Conservation (phyloP, 345 rosid genomes). For the Iberis pinnata region DNA sequence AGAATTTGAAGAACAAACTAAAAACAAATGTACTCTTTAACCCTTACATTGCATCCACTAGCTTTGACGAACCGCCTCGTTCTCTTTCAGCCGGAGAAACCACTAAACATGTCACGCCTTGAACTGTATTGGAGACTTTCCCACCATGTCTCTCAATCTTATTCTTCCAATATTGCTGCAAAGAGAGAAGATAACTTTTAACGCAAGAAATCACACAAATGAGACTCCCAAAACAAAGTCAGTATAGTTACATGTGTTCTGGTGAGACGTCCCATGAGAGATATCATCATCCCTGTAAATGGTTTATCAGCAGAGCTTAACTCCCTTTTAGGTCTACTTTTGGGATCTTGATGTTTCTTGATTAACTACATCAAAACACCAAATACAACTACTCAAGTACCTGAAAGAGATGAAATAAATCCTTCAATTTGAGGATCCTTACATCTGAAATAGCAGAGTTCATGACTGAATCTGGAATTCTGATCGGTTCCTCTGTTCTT, state of each 20-base stretch:
- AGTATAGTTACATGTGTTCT: conserved; percentile 47
- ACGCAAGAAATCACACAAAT: background rate
- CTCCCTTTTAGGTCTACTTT: conserved; percentile 39
- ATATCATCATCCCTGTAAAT: conserved; percentile 55
- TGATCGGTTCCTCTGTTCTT: conserved; percentile 43
- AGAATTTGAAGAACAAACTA: background rate
- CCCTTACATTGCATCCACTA: conserved; percentile 66
- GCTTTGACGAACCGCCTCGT: conserved; percentile 55
- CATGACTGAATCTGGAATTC: conserved; percentile 46
- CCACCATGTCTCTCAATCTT: conserved; percentile 57
- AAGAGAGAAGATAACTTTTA: background rate
- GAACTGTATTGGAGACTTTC: conserved; percentile 43
- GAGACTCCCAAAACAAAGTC: background rate
- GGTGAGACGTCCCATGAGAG: conserved; percentile 60
- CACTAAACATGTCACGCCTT: conserved; percentile 59
- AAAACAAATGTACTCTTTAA: background rate
- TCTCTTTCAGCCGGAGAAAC: conserved; percentile 56
- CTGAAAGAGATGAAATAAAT: background rate
- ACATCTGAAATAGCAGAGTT: conserved; percentile 50
- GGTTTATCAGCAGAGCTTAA: conserved; percentile 42
- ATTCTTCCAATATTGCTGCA: conserved; percentile 62
- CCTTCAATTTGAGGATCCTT: too few species aligned
- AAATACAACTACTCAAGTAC: background rate
- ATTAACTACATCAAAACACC: conserved; percentile 34
- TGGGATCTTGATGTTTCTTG: conserved; percentile 58